Evolutionary conservation across 768 basidiomycete species (phyloP), one percentile per base, ranked within the genome.

Genomic region (Mycena capillaripes): DNA sequence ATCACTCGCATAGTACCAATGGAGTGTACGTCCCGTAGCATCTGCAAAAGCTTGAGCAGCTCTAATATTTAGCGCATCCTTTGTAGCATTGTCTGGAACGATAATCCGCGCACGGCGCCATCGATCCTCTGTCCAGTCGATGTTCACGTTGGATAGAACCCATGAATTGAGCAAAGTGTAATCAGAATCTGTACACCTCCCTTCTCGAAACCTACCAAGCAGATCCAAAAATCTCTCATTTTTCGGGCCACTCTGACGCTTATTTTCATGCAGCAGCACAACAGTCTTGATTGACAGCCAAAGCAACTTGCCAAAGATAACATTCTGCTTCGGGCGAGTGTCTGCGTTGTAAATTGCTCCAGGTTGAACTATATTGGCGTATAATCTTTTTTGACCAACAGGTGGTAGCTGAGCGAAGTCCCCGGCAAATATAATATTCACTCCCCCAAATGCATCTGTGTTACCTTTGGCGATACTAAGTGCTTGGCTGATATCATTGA

Each of bases 401-500:
- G 36, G 36, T 14, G 36, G 36, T 7, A 85, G 67, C 61, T 88
- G 86, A 1, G 79, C 77, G 67, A 88, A 86, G 65, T 87, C 85
- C 2, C 86, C 85, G 0, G 84, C 83, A 67, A 85, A 84, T 1
- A 87, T 83, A 3, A 86, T 71, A 52, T 83, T 86, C 0, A 86
- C 77, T 0, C 84, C 83, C 5, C 86, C 85, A 77, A 85, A 87
- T 0, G 78, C 71, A 21, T 48, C 19, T 0, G 61, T 56, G 21
- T 72, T 77, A 23, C 78, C 82, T 67, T 82, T 86, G 0, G 82
- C 84, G 0, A 73, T 71, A 1, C 55, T 67, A 0, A 87, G 62
- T 0, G 82, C 82, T 25, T 81, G 66, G 30, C 52, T 53, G 6
- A 53, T 53, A 17, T 53, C 16, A 17, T 2, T 9, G 30, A 9